Evolutionary conservation across 78 protist genomes (phyloP), one percentile per base, ranked within the genome.

Genomic region (Dictyostelium firmibasis): DNA sequence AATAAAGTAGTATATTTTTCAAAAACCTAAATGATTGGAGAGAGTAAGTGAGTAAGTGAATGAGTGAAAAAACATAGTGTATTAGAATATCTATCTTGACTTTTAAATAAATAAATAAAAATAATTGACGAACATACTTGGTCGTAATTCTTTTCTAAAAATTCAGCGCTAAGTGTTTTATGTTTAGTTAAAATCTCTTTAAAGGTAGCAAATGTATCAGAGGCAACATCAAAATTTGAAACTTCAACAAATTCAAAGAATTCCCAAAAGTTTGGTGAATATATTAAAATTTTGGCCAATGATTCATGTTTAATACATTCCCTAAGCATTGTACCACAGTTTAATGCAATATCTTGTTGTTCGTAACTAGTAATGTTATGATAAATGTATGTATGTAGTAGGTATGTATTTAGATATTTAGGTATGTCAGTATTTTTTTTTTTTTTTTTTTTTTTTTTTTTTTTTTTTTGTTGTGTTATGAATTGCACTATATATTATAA

Each of bases 191-290:
- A 85, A 33, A 97, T 47, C 2, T 98, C 99, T 76, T 96, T 95
- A 92, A 98, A 92, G 10, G 99, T 96, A 60, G 98, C 86, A 82
- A 98, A 98, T 8, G 99, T 98, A 36, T 99, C 99, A 20, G 98
- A 96, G 13, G 99, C 98, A 0, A 98, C 96, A 53, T 99, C 99
- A 47, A 99, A 99, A 23, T 96, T 86, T 44, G 96, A n/a, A 44
- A 85, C 47, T 57, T 98, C 97, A 11, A 97, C 97, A 91, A 84
- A 94, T 3, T 79, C 31, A 92, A 98, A 97, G 44, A 97, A 89
- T 29, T 78, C 74, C 85, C 91, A 97, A 14, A 98, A 91, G 35
- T 81, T 44, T 47, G 77, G 92, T 6, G 93, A 38, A 41, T 78
- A 57, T 9, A 98, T 69, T 33, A 98, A 1, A 14, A 29, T 38